Evolutionary conservation across 1,284 basidiomycete species (phyloP), one percentile per base, ranked within the genome.

Genomic region (Coniophora puteana): DNA sequence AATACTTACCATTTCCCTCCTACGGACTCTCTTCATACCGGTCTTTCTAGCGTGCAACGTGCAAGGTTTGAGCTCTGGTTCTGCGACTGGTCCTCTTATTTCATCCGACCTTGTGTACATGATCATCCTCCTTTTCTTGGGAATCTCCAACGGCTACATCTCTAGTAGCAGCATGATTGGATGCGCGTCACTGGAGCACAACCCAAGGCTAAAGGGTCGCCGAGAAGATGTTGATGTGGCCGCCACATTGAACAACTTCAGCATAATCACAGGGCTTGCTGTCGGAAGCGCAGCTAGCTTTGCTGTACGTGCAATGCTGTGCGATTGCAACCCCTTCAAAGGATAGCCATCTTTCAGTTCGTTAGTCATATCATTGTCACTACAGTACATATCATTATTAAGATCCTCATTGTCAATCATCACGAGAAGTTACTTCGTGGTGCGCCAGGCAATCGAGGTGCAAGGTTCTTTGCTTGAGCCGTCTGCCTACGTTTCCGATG

Each of bases 11-110:
- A 62, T 90, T 28, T 84, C 90, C 16, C 58, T 88, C 27, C 60
- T 76, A 3, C 80, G 91, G 32, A 85, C 83, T 1, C 54, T 85
- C 25, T 93, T 94, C 64, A 78, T 94, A 44, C 89, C 89, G 20
- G 55, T 93, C 31, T 85, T 94, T 63, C 73, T 94, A 16, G 71
- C 85, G 57, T 94, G 90, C 71, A 94, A 94, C 57, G 57, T 90
- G 26, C 76, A 78, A 49, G 71, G 71, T 31, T 33, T 46, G 4
- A 54, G 60, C 8, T 30, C 56, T 22, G 44, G 50, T 5, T 36
- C 48, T 6, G 46, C 62, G 11, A 45, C 61, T 17, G 41, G 61
- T 31, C 78, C 76, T 10, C 49, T 83, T 43, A 80, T 90, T 63
- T 79, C 69, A 60, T 89, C 88, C 2, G 89, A 93, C 57, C 38